These are phyloP conservation scores for Alloteropsis semialata DNA, from an alignment of 176 grass and related monocot genomes.

Conservation along the genomic window DNA sequence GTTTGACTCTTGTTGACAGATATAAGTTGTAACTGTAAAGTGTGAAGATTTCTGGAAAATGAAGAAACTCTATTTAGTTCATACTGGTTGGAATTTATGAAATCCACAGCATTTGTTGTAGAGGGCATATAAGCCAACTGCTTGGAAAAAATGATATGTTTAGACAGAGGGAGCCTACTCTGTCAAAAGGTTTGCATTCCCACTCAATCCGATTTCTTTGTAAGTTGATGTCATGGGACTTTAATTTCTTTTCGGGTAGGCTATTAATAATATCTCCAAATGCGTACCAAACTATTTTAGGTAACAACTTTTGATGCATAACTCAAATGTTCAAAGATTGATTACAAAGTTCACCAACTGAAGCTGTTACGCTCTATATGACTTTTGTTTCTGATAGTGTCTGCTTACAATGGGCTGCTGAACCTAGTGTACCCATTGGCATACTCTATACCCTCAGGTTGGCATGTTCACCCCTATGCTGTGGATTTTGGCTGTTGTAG, in stretches of 20 bases:
- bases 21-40: not conserved
- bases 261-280: not conserved
- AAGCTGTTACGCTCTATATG: not conserved
- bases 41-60: not conserved
- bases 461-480: not conserved
- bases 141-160: not conserved
- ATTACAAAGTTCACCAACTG: not conserved
- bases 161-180: not conserved
- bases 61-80: not conserved
- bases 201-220: not conserved
- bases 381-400: not conserved
- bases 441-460: not conserved
- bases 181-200: not conserved
- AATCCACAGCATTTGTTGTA: not conserved
- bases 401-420: not conserved
- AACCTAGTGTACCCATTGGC: not conserved
- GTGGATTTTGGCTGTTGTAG: not conserved
- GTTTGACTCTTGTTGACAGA: not conserved
- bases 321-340: not conserved
- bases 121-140: not conserved
- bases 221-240: not conserved
- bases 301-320: not conserved
- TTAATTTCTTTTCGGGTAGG: no score
- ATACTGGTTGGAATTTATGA: not conserved
- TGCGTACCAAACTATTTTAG: slow-evolving; percentile 3